These are phyloP conservation scores for Royoungia palumana DNA, from an alignment of 768 basidiomycete species.

Conservation along the genomic window DNA sequence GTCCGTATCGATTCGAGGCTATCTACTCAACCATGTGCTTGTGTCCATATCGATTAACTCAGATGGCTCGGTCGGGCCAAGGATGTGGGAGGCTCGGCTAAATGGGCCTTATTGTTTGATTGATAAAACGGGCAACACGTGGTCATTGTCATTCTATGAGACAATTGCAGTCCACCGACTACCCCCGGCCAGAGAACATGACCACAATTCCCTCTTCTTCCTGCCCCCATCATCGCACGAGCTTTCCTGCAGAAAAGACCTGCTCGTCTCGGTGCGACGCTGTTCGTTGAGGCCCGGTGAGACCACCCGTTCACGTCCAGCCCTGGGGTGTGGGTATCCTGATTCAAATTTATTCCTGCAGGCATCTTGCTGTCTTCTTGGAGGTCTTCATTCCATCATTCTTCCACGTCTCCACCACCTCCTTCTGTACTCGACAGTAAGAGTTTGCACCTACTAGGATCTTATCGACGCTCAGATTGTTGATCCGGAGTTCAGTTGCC, in stretches of 20 bases:
- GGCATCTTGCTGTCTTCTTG: not conserved
- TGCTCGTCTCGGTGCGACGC: too few relatives aligned
- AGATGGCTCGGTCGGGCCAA: not conserved
- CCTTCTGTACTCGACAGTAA: not conserved
- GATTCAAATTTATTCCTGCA: slow-evolving; percentile 1
- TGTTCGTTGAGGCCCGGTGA: not conserved
- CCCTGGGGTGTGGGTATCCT: not conserved
- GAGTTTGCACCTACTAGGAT: slow-evolving; percentile 1
- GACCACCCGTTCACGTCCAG: not conserved
- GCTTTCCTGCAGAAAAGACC: not conserved
- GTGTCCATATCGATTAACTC: too few relatives aligned
- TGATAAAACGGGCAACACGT: slow-evolving; percentile 21
- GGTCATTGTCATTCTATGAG: slow-evolving; percentile 1
- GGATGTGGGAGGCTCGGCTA: slow-evolving; percentile 5
- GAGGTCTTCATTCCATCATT: not conserved
- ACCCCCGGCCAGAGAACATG: slow-evolving; percentile 14
- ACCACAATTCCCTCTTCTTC: slow-evolving; percentile 2
- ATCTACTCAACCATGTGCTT: too few relatives aligned
- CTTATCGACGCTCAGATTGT: not conserved
- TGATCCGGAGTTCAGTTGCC: slow-evolving; percentile 4
- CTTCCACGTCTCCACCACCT: not conserved
- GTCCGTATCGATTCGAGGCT: too few relatives aligned
- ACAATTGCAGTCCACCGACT: slow-evolving; percentile 21
- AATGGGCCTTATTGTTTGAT: slow-evolving; percentile 25
- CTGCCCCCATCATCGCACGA: not conserved